Evolutionary conservation across 139 green algal genomes (phyloP), one percentile per base, ranked within the genome.

Genomic region (Volvox africanus): DNA sequence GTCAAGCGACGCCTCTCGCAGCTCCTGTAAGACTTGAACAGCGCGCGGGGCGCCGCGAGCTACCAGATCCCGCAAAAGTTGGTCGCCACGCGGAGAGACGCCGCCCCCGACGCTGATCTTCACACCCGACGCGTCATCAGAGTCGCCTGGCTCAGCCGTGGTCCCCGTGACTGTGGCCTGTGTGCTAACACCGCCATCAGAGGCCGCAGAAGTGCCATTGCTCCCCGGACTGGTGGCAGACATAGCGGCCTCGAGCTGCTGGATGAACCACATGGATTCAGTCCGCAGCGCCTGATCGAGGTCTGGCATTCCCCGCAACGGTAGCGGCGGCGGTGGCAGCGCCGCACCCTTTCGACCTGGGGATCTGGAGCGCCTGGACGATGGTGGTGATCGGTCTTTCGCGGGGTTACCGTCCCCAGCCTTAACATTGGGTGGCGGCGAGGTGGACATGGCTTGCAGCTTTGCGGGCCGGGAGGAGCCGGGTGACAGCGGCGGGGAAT

Each of bases 181-280:
- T 0, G 77, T 37, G 9, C 33, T 18, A 19, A 80, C 13, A 9
- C 76, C 76, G 76, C 14, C 76, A 13, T 61, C 76, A 9, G 16
- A 2, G 33, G 73, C 22, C 36, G 36, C 36, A 37, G 78, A 37
- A 9, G 35, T 36, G 78, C 9, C 78, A 24, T 24, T 12, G 76
- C 76, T 21, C 2, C 21, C 33, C 2, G 30, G 32, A 61, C 20
- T 61, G 24, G n/a, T 30, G 12, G 17, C 81, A 12, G 37, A n/a
- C 44, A 89, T 89, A 18, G 69, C 69, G 3, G 37, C 85, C 85
- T 89, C 85, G 0, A 89, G 69, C 67, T 89, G 85, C 85, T 33
- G 68, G 9, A 89, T 6, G 69, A 89, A 89, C 32, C 73, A 30
- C 0, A 89, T 36, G 26, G 85, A 89, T 19, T 89, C 85, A 44